Conservation (phyloP, 805 yeast species). For the Yamadazyma scolyti region DNA sequence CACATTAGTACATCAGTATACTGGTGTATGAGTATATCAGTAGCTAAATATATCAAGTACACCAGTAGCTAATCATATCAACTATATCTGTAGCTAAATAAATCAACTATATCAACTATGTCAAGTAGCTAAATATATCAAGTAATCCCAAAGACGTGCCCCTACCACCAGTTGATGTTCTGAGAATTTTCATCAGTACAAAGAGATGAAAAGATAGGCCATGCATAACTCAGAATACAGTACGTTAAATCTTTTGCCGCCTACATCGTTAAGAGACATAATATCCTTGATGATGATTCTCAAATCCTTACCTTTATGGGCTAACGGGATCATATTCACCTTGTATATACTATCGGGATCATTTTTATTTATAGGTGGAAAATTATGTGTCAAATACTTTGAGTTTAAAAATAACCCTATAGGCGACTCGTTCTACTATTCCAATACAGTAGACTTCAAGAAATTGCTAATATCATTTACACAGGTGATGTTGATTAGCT, state of each 20-base stretch:
- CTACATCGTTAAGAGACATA: constrained; percentile 27
- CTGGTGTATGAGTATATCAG: too few relatives aligned
- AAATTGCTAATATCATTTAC: constrained; percentile 15
- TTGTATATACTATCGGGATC: constrained; percentile 25
- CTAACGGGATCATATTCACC: constrained; percentile 12
- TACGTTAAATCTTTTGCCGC: constrained; percentile 14
- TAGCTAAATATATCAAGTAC: too few relatives aligned
- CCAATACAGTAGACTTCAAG: constrained; percentile 10
- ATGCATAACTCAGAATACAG: constrained; percentile 4
- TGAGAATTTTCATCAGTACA: too few relatives aligned
- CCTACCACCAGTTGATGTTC: too few relatives aligned
- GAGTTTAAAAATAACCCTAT: constrained; percentile 12
- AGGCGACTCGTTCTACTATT: constrained; percentile 10
- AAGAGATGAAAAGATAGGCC: too few relatives aligned
- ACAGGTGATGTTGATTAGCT: constrained; percentile 20
- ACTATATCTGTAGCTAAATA: too few relatives aligned
- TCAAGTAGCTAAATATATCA: too few relatives aligned
- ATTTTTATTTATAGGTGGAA: constrained; percentile 25
- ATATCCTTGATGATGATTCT: constrained; percentile 29
- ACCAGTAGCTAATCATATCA: too few relatives aligned
- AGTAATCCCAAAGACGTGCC: too few relatives aligned
- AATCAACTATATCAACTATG: too few relatives aligned
- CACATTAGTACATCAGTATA: too few relatives aligned
- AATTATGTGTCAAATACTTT: constrained; percentile 15
- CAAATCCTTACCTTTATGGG: constrained; percentile 20